Evolutionary conservation across 2,329 filamentous ascomycete species (phyloP), one percentile per base, ranked within the genome.

Genomic region (Xylariaceae sp.): DNA sequence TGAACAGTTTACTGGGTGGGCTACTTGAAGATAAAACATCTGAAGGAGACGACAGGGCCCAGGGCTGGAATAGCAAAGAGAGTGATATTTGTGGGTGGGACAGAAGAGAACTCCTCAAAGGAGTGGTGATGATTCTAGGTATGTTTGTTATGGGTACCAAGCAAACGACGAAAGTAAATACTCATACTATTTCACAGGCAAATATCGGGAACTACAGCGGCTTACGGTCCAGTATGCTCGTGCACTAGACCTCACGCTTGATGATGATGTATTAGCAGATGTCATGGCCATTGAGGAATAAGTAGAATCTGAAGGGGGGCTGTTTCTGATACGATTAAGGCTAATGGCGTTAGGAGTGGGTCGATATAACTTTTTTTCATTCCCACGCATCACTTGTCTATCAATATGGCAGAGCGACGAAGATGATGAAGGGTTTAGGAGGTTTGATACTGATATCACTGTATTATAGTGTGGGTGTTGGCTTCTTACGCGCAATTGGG

Each of bases 211-310:
- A 63, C 74, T 98, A 22, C 93, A 98, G 66, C 80, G 93, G 21
- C 79, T 96, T 34, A 95, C 89, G n/a, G 88, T 96, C 21, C 92
- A 94, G 52, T 97, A 97, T 65, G 92, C 92, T 11, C 82, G 88
- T 52, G 72, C 90, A n/a, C 72, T 94, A 19, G 86, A 85, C 45
- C 71, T 88, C 29, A 75, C 73, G 6, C 55, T 72, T 5, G 72
- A 74, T 37, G 71, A 72, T 17, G 70, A 72, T 14, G 64, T 68
- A 10, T 58, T 64, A 11, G 70, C 72, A 14, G 69, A 67, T 16
- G 70, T 55, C 14, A 64, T 64, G 58, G 51, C 55, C 12, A 40
- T 63, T 25, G 62, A 64, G 44, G 61, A 63, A 35, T 23, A 55
- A 36, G 60, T 46, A 56, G 40, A 32, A 8, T 17, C 12, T 17